Conservation (phyloP, 2,329 filamentous ascomycete species). For the Epichloe baconii region DNA sequence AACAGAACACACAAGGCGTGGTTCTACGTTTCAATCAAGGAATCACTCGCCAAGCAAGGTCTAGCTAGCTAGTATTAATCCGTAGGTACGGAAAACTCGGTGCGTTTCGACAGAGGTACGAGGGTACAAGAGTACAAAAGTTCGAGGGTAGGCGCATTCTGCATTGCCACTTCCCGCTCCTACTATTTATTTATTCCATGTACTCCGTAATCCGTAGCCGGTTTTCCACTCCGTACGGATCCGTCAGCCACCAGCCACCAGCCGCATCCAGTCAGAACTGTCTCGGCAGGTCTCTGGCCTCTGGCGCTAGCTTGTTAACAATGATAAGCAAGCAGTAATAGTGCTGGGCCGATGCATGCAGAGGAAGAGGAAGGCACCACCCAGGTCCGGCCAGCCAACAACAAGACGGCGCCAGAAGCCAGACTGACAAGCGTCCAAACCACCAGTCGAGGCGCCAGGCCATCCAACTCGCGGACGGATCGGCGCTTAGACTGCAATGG, state of each 20-base stretch:
- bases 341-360: background rate
- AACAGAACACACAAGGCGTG: background rate
- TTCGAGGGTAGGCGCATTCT: background rate
- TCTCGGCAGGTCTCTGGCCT: background rate
- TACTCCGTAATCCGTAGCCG: no score
- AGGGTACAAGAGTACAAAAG: no score
- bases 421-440: background rate
- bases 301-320: background rate
- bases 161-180: background rate
- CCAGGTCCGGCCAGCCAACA: no score
- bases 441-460: background rate
- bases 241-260: background rate
- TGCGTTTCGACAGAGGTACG: no score
- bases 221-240: no score
- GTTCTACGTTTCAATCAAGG: no score
- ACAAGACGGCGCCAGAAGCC: no score
- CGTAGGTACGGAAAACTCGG: no score
- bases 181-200: no score
- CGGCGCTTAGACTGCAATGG: background rate
- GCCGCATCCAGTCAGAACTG: background rate
- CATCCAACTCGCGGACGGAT: background rate
- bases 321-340: background rate
- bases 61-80: no score
- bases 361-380: background rate
- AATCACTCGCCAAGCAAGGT: no score